Conservation (phyloP, 441 rosid species). For the Bruguiera hainesii region DNA sequence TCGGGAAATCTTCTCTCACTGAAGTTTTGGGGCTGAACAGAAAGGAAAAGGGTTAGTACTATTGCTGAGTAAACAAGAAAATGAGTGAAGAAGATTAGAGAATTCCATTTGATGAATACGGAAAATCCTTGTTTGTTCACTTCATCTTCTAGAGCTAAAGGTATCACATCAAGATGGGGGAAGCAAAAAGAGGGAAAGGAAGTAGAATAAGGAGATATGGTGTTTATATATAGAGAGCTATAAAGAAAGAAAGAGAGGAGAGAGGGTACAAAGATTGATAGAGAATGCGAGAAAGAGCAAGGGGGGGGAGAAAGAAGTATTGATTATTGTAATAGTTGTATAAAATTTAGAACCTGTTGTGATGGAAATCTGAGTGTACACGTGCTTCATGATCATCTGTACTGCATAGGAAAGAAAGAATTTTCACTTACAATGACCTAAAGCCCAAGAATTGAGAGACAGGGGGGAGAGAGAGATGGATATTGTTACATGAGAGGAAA, state of each 20-base stretch:
- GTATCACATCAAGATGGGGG: conserved; percentile 3
- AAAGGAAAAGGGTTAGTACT: conserved; percentile 1
- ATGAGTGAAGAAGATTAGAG: not conserved
- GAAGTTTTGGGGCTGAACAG: conserved; percentile 11
- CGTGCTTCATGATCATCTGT: conserved; percentile 72
- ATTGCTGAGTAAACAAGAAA: not conserved
- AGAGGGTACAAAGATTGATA: conserved; percentile 22
- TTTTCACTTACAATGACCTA: conserved; percentile 29
- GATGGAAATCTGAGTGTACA: conserved; percentile 60
- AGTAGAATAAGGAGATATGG: conserved; percentile 4
- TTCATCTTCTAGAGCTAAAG: conserved; percentile 4
- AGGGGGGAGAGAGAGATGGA: conserved; percentile 12
- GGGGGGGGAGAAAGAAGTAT: conserved; percentile 26
- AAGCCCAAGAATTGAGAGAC: conserved; percentile 20
- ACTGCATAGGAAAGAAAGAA: conserved; percentile 39
- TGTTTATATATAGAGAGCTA: conserved; percentile 10
- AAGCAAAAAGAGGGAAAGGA: conserved; percentile 7
- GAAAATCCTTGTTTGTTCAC: not conserved
- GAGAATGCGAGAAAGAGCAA: conserved; percentile 32
- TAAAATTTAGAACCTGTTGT: conserved; percentile 49
- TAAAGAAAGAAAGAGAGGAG: conserved; percentile 19
- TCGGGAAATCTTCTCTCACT: conserved; percentile 10
- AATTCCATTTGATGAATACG: not conserved
- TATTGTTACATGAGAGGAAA: conserved; percentile 13
- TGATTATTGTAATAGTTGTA: conserved; percentile 35